Percentiles rank a stretch among this genome's conserved stretches.
Conservation (phyloP, 441 rosid genomes). For the Croton laevigatus region DNA sequence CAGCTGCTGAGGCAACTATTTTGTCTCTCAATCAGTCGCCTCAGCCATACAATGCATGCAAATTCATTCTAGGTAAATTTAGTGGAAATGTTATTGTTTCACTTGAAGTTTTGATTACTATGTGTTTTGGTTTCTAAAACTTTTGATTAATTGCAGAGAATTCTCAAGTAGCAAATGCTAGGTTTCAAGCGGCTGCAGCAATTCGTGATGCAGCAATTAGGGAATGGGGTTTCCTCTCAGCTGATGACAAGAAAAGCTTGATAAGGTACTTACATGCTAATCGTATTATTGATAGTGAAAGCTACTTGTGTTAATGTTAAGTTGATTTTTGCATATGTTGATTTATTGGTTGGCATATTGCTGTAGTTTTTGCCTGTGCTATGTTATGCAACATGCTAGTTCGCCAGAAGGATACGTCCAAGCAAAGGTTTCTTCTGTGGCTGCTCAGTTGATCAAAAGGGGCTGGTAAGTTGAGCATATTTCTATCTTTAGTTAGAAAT, state of each 20-base stretch:
- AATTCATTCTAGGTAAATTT: conserved; percentile 73
- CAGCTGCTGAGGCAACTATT: conserved; percentile 83
- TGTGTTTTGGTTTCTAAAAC: neutral
- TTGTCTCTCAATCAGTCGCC: conserved; percentile 77
- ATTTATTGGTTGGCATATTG: conserved; percentile 11
- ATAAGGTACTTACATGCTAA: conserved; percentile 45
- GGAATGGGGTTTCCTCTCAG: conserved; percentile 85
- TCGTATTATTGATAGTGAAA: neutral
- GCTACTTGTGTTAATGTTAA: too few relatives aligned
- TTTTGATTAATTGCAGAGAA: conserved; percentile 46
- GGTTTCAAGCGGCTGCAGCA: conserved; percentile 97
- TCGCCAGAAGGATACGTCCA: conserved; percentile 84
- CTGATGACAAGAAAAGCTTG: conserved; percentile 74
- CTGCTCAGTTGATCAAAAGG: conserved; percentile 94
- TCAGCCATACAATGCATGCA: conserved; percentile 84
- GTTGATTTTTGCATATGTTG: too few relatives aligned
- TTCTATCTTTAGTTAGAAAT: conserved; percentile 14
- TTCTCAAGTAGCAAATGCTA: conserved; percentile 88
- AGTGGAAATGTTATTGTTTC: neutral
- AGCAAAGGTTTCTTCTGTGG: conserved; percentile 91
- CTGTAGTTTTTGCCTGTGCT: conserved; percentile 84
- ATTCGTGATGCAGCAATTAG: conserved; percentile 92
- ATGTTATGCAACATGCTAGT: conserved; percentile 77
- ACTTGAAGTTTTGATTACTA: neutral
- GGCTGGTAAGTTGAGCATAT: conserved; percentile 72